A percentile compares a stretch with the other conserved stretches of the same genome.
These are phyloP conservation scores for Fagus crenata DNA, from an alignment of 306 rosid species.

Conservation along the genomic window DNA sequence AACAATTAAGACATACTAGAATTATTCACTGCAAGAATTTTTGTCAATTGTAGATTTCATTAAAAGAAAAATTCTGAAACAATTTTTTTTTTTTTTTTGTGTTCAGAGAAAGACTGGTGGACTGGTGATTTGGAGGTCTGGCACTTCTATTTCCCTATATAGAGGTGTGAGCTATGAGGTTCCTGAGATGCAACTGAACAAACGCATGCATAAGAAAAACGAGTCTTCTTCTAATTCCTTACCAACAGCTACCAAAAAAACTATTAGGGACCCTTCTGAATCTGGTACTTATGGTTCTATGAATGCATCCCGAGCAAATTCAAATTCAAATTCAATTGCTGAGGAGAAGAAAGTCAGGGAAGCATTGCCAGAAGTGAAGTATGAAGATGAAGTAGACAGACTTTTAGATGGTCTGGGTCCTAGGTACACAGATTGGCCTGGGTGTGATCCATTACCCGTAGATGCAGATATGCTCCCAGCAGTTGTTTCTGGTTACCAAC, in stretches of 20 bases:
- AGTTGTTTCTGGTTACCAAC: constrained; percentile 68
- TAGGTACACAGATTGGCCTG: constrained; percentile 86
- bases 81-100: constrained; percentile 18
- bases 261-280: constrained; percentile 35
- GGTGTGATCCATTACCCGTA: constrained; percentile 84
- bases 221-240: constrained; percentile 38
- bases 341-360: constrained; percentile 38
- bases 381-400: constrained; percentile 79
- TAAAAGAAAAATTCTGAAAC: constrained; percentile 15
- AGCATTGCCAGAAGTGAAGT: constrained; percentile 47
- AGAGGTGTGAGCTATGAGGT: constrained; percentile 92
- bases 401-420: constrained; percentile 82
- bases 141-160: constrained; percentile 86
- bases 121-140: constrained; percentile 95
- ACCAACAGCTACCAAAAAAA: constrained; percentile 34
- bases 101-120: constrained; percentile 97
- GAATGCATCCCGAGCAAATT: constrained; percentile 26
- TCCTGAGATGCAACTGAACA: constrained; percentile 60
- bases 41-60: background rate
- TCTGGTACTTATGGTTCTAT: constrained; percentile 37
- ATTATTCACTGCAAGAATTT: background rate
- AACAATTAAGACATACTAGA: background rate
- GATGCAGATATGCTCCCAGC: constrained; percentile 90
- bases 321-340: constrained; percentile 42
- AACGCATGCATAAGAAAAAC: constrained; percentile 46